These are phyloP conservation scores for Biscogniauxia marginata DNA, from an alignment of 2,329 filamentous ascomycete genomes.

Conservation along the genomic window DNA sequence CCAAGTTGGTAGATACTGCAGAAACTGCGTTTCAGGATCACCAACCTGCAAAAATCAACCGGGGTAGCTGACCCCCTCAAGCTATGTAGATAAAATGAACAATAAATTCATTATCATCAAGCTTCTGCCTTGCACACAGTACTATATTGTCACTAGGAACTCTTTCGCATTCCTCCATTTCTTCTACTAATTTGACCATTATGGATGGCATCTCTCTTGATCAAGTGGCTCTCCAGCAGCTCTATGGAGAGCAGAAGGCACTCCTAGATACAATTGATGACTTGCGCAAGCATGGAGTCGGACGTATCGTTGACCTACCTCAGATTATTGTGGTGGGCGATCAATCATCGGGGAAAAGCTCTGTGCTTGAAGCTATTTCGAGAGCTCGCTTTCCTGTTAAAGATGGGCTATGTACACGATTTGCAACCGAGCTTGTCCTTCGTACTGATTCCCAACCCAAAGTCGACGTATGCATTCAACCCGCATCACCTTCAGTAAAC, in stretches of 20 bases:
- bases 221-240: conserved; percentile 36
- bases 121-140: too few species aligned
- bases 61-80: too few species aligned
- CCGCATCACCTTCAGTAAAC: conserved; percentile 1
- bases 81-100: too few species aligned
- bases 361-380: conserved; percentile 62
- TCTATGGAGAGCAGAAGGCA: conserved; percentile 45
- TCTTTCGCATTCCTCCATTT: too few species aligned
- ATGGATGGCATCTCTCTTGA: conserved; percentile 25
- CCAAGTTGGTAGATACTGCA: too few species aligned
- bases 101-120: too few species aligned
- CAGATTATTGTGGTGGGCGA: conserved; percentile 60
- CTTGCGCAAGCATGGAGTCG: conserved; percentile 49
- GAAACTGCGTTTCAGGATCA: too few species aligned
- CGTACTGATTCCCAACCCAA: conserved; percentile 36
- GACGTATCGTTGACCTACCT: conserved; percentile 46
- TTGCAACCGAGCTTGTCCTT: conserved; percentile 59
- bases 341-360: conserved; percentile 63
- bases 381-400: conserved; percentile 58
- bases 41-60: too few species aligned
- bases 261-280: conserved; percentile 54
- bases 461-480: conserved; percentile 43
- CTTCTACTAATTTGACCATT: too few species aligned
- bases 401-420: conserved; percentile 56
- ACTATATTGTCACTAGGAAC: too few species aligned